These are phyloP conservation scores for Leptomonas pyrrhocoris DNA, from an alignment of 208 protist genomes.

Conservation along the genomic window DNA sequence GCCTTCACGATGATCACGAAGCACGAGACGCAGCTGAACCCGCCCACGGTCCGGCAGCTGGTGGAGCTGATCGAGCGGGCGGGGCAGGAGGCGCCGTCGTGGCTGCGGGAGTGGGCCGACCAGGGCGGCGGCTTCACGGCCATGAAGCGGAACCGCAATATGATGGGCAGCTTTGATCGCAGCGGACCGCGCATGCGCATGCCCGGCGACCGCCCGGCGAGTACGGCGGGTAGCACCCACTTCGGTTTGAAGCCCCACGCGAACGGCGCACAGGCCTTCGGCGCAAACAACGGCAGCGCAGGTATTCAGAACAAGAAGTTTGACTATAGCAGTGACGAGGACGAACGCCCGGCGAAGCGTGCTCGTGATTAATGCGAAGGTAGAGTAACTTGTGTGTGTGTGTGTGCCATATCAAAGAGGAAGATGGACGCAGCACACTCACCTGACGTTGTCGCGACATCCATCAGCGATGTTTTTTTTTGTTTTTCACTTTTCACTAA, in stretches of 20 bases:
- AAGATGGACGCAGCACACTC: too few species aligned
- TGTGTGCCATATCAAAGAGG: too few species aligned
- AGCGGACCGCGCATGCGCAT: slow-evolving; percentile 51
- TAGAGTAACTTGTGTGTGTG: neutral
- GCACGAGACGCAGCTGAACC: slow-evolving; percentile 91
- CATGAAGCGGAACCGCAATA: slow-evolving; percentile 73
- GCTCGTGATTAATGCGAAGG: slow-evolving; percentile 12
- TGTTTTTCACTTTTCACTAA: too few species aligned
- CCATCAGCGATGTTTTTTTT: too few species aligned
- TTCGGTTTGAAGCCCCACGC: slow-evolving; percentile 35
- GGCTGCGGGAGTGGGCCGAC: slow-evolving; percentile 76
- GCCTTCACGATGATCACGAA: slow-evolving; percentile 89
- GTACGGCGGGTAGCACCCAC: slow-evolving; percentile 6
- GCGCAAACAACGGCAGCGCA: slow-evolving; percentile 26
- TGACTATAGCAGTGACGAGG: slow-evolving; percentile 71
- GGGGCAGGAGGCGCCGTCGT: slow-evolving; percentile 71
- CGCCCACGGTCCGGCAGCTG: slow-evolving; percentile 70
- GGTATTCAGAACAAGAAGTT: slow-evolving; percentile 62
- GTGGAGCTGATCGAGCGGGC: slow-evolving; percentile 71
- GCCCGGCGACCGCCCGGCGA: slow-evolving; percentile 37
- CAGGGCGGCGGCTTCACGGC: slow-evolving; percentile 39
- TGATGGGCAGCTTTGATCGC: slow-evolving; percentile 58
- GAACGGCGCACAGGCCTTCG: slow-evolving; percentile 45
- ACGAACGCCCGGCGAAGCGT: slow-evolving; percentile 46
- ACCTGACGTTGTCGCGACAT: too few species aligned